Evolutionary conservation across 1,284 basidiomycete genomes (phyloP), one percentile per base, ranked within the genome.

Genomic region (Microbotryum lychnidis-dioicae): DNA sequence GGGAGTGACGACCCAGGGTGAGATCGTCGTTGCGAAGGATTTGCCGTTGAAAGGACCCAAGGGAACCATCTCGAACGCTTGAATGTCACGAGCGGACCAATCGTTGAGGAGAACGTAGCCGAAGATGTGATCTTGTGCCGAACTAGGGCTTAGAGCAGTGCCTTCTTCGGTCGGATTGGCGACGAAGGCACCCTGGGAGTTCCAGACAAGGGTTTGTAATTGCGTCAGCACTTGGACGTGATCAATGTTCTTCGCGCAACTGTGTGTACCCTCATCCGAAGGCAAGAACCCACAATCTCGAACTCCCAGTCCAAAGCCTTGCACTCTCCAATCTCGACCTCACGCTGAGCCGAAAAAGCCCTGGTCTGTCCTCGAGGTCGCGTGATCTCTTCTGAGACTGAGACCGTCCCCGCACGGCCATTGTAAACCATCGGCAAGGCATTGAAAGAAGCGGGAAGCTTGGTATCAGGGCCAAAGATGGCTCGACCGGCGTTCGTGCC

Each of bases 1-100:
- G 27, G 69, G 62, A 1, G 47, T 29, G 37, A 72, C 65, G 46
- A 72, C 61, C 71, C 70, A 72, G 0, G 70, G 70, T 10, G 66
- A 57, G 56, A 72, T 67, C 46, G 71, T 68, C 37, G 70, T 71
- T 42, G 67, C 69, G 61, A 71, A 72, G 48, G 70, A 70, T 63
- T 72, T 72, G 58, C 66, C 63, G 44, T 67, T 68, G 54, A 66
- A 66, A 3, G 62, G 67, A 2, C 66, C 66, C 4, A 68, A 60
- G 3, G 66, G 66, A 21, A 65, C 61, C 63, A 65, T 65, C 37
- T 68, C 66, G 29, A 65, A 63, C 4, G 56, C 58, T 44, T 68
- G 66, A 25, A 63, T 54, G 45, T 68, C 66, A 45, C 70, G 58
- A 1, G 70, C 70, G 3, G 63, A 65, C 70, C 70, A 71, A 48